A percentile compares a stretch with the other conserved stretches of the same genome.
These are phyloP conservation scores for Fomitopsis pinicola DNA, from an alignment of 1,284 basidiomycete genomes.

Conservation along the genomic window DNA sequence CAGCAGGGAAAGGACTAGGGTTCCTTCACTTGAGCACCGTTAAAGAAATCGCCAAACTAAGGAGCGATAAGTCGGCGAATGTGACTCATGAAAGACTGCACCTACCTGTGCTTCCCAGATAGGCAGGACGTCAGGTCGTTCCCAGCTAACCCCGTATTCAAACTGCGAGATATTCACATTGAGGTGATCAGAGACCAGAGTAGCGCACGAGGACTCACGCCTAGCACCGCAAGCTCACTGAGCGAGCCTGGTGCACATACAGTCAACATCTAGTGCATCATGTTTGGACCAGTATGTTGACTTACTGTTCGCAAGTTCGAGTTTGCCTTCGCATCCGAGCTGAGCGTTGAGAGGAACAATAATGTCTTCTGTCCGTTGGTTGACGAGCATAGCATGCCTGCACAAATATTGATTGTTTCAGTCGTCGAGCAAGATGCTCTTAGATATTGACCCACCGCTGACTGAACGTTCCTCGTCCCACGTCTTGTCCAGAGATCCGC, in stretches of 20 bases:
- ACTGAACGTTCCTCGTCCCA: conserved; percentile 86
- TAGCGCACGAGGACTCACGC: conserved; percentile 41
- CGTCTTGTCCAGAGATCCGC: conserved; percentile 87
- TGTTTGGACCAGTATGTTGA: conserved; percentile 4
- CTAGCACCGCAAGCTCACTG: conserved; percentile 84
- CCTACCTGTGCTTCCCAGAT: conserved; percentile 88
- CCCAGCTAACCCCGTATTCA: conserved; percentile 87
- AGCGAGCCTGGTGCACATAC: conserved; percentile 56
- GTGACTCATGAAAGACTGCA: not conserved
- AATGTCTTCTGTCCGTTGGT: conserved; percentile 78
- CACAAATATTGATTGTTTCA: not conserved
- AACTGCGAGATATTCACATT: conserved; percentile 42
- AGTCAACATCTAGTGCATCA: not conserved
- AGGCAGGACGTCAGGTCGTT: conserved; percentile 70
- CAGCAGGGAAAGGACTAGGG: not conserved
- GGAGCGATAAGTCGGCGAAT: not conserved
- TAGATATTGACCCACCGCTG: conserved; percentile 51
- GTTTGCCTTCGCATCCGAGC: conserved; percentile 57
- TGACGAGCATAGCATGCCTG: conserved; percentile 86
- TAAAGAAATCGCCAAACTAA: conserved; percentile 88
- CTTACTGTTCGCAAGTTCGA: conserved; percentile 85
- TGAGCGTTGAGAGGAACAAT: conserved; percentile 74
- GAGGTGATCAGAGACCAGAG: not conserved
- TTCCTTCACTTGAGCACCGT: conserved; percentile 65
- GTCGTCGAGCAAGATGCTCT: not conserved